Percentiles rank a stretch among this genome's conserved stretches.
phyloP scores from a whole-genome alignment of 202 grass and related monocot species.

The Saccharum hybrid region DNA sequence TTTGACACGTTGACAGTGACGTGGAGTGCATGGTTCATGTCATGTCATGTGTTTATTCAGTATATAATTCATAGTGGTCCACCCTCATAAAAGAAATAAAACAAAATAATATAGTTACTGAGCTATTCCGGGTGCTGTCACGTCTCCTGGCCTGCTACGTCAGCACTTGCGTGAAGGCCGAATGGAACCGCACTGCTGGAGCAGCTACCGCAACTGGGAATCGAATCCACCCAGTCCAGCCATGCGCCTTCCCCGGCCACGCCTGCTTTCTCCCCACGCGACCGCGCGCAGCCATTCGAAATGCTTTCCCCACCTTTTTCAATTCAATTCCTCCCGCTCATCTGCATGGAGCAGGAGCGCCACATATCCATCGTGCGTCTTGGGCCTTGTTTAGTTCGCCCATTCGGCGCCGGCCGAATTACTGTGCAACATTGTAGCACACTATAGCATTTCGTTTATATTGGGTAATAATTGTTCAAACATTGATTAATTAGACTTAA shows the following conservation, averaged over 20 bases:
- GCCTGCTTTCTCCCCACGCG: conserved; percentile 39
- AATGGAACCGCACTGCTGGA: not conserved
- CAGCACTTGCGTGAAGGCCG: conserved; percentile 39
- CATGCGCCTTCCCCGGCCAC: not conserved
- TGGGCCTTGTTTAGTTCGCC: too few relatives aligned
- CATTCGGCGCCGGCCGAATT: too few relatives aligned
- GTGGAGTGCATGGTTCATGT: not conserved
- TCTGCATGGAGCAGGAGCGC: too few relatives aligned
- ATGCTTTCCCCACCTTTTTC: not conserved
- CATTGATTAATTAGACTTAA: too few relatives aligned
- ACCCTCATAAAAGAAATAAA: not conserved
- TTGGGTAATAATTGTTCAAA: too few relatives aligned
- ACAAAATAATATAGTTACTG: not conserved
- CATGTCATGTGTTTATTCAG: not conserved
- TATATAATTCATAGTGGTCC: not conserved
- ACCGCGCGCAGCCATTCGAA: conserved; percentile 32
- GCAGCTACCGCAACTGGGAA: not conserved
- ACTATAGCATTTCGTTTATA: too few relatives aligned
- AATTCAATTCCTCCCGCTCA: not conserved
- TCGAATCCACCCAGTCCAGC: not conserved
- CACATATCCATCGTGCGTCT: too few relatives aligned
- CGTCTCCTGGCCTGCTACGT: conserved; percentile 12
- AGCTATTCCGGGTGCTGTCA: not conserved
- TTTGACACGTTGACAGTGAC: not conserved
- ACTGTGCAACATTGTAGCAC: too few relatives aligned